phyloP scores from a whole-genome alignment of 2,329 filamentous ascomycete genomes.

The Aurifilum marmelostoma region DNA sequence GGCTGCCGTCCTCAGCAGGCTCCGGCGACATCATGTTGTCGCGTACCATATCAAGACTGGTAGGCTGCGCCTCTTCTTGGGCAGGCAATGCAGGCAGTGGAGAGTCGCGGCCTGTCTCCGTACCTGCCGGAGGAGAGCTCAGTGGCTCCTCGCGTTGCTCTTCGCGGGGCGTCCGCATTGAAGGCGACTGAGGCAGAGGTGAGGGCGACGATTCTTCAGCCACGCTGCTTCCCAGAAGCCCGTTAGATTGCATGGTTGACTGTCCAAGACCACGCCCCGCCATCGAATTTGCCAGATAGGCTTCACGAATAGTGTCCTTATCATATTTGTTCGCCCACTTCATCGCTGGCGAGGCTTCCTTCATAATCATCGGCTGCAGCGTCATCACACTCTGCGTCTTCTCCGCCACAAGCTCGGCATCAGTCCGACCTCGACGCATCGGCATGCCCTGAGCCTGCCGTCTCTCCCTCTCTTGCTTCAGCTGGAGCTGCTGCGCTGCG shows the following conservation, averaged over 20 bases:
- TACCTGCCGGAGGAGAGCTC: conserved; percentile 18
- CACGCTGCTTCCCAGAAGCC: conserved; percentile 36
- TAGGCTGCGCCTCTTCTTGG: conserved; percentile 38
- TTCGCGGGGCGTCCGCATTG: conserved; percentile 38
- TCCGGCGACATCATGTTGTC: conserved; percentile 46
- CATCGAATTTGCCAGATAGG: conserved; percentile 77
- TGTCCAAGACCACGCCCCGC: conserved; percentile 67
- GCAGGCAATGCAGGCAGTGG: conserved; percentile 47
- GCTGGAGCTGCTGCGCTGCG: conserved; percentile 82
- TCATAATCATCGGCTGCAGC: conserved; percentile 80
- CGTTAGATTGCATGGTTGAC: conserved; percentile 38
- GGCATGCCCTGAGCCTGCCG: conserved; percentile 35
- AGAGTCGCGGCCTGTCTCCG: conserved; percentile 39
- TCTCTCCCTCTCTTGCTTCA: conserved; percentile 65
- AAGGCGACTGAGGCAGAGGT: conserved; percentile 27
- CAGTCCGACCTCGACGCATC: conserved; percentile 56
- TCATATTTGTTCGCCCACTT: conserved; percentile 98
- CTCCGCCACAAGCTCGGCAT: conserved; percentile 57
- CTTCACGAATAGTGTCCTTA: conserved; percentile 80
- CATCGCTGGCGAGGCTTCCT: conserved; percentile 88
- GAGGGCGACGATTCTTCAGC: conserved; percentile 45
- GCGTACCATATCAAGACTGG: conserved; percentile 40
- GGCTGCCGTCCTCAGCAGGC: conserved; percentile 41
- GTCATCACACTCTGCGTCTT: conserved; percentile 93
- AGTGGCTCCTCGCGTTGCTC: conserved; percentile 13